A percentile compares a stretch with the other conserved stretches of the same genome.
Conservation (phyloP, 768 basidiomycete genomes). For the Boletus rubescentipes region DNA sequence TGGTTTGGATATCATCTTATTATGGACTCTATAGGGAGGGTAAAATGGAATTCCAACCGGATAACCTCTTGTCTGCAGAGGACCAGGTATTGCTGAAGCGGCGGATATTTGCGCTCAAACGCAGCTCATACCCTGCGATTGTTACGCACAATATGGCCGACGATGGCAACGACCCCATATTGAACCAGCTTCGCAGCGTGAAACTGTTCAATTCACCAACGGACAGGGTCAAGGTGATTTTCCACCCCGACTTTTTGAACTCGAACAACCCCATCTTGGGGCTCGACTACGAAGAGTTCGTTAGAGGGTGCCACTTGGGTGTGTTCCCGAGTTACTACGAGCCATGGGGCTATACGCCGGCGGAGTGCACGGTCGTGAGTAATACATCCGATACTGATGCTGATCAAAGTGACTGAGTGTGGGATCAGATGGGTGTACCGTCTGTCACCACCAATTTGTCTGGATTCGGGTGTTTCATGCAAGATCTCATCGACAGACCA, state of each 20-base stretch:
- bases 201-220: conserved; percentile 85
- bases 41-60: conserved; percentile 69
- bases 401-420: conserved; percentile 9
- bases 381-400: background rate
- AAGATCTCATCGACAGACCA: conserved; percentile 93
- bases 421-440: conserved; percentile 89
- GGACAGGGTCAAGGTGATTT: conserved; percentile 96
- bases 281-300: conserved; percentile 98
- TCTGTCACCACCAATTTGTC: conserved; percentile 97
- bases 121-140: conserved; percentile 91
- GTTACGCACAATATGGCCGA: conserved; percentile 99
- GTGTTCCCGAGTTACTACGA: conserved; percentile 99
- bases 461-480: conserved; percentile 98
- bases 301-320: conserved; percentile 95
- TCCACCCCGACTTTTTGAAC: conserved; percentile 98
- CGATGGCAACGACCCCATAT: conserved; percentile 86
- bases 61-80: conserved; percentile 80
- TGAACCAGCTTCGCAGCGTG: conserved; percentile 93
- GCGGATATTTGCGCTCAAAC: conserved; percentile 93
- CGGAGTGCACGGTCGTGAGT: conserved; percentile 95
- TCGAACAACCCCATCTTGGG: conserved; percentile 97
- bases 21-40: conserved; percentile 51
- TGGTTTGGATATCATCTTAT: background rate
- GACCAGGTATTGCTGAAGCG: conserved; percentile 95
- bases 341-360: conserved; percentile 96